Conservation (phyloP, 331 rosid species). For the Quercus phellos region DNA sequence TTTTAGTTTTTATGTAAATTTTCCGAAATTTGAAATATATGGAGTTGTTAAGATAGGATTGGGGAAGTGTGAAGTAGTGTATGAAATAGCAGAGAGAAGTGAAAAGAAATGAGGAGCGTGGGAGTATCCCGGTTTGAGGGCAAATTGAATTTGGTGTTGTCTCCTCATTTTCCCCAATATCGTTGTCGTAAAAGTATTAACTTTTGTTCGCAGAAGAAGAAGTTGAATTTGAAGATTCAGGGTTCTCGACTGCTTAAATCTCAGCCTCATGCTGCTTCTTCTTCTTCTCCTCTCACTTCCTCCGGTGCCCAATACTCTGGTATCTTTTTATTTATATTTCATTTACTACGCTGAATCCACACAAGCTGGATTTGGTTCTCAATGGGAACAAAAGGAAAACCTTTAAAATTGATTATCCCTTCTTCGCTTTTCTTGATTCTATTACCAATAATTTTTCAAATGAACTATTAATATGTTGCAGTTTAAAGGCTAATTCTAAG, state of each 20-base stretch:
- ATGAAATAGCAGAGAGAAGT: too few relatives aligned
- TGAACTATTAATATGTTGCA: not conserved
- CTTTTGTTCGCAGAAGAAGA: too few relatives aligned
- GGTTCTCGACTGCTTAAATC: slow-evolving; percentile 12
- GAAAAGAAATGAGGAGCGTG: too few relatives aligned
- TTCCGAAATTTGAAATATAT: too few relatives aligned
- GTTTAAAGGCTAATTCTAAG: slow-evolving; percentile 15
- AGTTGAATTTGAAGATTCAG: not conserved
- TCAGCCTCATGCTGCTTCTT: slow-evolving; percentile 26
- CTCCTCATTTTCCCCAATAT: too few relatives aligned
- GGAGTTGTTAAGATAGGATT: too few relatives aligned
- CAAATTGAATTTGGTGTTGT: too few relatives aligned
- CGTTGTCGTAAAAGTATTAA: too few relatives aligned
- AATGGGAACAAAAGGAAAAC: not conserved
- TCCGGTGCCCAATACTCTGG: slow-evolving; percentile 62
- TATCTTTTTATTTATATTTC: slow-evolving; percentile 1
- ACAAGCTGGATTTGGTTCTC: not conserved
- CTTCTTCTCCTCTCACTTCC: slow-evolving; percentile 62
- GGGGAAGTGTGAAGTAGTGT: too few relatives aligned
- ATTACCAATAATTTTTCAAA: not conserved
- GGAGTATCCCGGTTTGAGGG: too few relatives aligned
- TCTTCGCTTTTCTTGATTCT: not conserved
- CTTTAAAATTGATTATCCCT: not conserved
- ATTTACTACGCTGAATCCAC: not conserved
- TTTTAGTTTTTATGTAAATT: too few relatives aligned